Conservation (phyloP, 2,329 filamentous ascomycete genomes). For the Botrytis paeoniae region DNA sequence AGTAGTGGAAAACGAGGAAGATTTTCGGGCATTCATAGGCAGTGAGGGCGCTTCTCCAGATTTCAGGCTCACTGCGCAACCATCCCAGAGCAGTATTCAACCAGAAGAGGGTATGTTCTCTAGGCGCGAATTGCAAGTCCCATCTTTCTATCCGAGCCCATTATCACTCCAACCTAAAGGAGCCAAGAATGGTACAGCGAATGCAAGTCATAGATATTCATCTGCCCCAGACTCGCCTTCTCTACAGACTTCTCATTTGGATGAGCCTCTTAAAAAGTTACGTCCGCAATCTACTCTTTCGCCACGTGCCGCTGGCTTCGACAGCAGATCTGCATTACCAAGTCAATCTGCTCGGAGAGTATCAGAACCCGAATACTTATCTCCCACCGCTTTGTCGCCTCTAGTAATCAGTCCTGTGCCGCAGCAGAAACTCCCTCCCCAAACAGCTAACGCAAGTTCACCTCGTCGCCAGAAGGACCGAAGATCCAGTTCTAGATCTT, state of each 20-base stretch:
- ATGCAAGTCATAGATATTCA: constrained; percentile 20
- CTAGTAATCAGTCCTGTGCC: not conserved
- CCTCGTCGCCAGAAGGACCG: constrained; percentile 1
- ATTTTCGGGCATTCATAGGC: not conserved
- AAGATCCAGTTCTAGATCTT: constrained; percentile 24
- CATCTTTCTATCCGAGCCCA: not conserved
- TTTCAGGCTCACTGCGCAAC: constrained; percentile 5
- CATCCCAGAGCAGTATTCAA: constrained; percentile 14
- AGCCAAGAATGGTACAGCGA: constrained; percentile 22
- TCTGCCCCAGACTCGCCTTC: not conserved
- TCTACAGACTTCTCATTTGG: not conserved
- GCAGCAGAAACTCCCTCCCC: not conserved
- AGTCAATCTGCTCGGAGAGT: constrained; percentile 9
- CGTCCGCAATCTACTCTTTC: constrained; percentile 9
- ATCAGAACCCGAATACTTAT: not conserved
- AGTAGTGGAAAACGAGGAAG: not conserved
- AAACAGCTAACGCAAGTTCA: not conserved
- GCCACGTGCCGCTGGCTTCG: constrained; percentile 2
- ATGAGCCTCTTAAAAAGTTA: not conserved
- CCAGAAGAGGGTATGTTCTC: constrained; percentile 19
- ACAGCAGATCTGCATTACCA: not conserved
- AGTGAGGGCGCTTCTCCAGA: not conserved
- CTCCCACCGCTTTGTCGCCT: not conserved
- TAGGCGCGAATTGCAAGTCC: not conserved
- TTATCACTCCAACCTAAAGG: constrained; percentile 16